phyloP scores from a whole-genome alignment of 345 rosid genomes.

The Boechera divaricarpa region DNA sequence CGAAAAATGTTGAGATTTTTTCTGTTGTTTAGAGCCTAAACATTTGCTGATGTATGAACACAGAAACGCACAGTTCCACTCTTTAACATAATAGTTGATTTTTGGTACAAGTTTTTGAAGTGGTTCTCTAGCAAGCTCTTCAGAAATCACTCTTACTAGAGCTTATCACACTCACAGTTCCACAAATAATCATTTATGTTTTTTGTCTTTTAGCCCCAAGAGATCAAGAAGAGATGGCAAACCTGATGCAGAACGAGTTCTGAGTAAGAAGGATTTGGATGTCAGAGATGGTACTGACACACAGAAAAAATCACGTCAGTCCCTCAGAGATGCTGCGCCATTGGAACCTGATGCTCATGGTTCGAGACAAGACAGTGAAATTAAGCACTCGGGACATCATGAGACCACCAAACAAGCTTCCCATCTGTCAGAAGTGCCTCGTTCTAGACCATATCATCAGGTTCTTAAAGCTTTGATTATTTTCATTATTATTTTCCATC shows the following conservation, averaged over 20 bases:
- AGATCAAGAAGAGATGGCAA: slow-evolving; percentile 80
- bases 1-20: background rate
- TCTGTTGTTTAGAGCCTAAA: background rate
- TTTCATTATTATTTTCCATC: slow-evolving; percentile 9
- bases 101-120: background rate
- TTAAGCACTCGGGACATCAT: slow-evolving; percentile 51
- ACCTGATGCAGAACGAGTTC: slow-evolving; percentile 56
- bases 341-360: slow-evolving; percentile 55
- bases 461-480: slow-evolving; percentile 42
- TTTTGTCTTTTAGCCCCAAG: slow-evolving; percentile 62
- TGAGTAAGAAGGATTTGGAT: slow-evolving; percentile 46
- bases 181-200: background rate
- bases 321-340: slow-evolving; percentile 63
- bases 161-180: background rate
- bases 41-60: background rate
- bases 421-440: slow-evolving; percentile 54
- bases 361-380: slow-evolving; percentile 52
- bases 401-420: slow-evolving; percentile 51
- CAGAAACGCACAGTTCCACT: background rate
- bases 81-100: background rate
- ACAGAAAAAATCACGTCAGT: slow-evolving; percentile 52
- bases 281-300: slow-evolving; percentile 46
- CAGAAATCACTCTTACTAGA: slow-evolving; percentile 3
- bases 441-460: slow-evolving; percentile 73
- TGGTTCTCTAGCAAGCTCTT: background rate